Conservation (phyloP, 2,329 filamentous ascomycete genomes). For the Cylindrodendrum hubeiense region DNA sequence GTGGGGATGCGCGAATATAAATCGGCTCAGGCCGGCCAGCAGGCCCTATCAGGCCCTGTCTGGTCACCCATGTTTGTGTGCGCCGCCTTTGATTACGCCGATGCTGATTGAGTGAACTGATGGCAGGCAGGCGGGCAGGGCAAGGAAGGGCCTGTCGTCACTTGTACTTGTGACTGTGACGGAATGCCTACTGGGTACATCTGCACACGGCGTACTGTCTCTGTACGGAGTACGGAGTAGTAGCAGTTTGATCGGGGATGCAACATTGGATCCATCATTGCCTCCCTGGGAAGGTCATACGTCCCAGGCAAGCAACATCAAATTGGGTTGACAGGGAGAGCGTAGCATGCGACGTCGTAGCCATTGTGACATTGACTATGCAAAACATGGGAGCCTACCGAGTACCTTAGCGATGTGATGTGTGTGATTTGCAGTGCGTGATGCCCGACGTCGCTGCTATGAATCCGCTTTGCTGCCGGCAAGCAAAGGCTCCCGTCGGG, state of each 20-base stretch:
- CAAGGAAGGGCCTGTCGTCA: conserved; percentile 9
- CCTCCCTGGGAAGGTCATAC: conserved; percentile 9
- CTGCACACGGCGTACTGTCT: too few relatives aligned
- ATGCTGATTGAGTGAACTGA: conserved; percentile 31
- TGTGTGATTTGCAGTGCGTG: conserved; percentile 20
- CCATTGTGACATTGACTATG: conserved; percentile 8
- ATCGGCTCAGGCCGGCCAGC: conserved; percentile 41
- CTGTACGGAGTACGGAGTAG: neutral
- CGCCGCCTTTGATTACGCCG: conserved; percentile 28
- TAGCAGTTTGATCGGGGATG: neutral
- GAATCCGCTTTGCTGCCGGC: conserved; percentile 27
- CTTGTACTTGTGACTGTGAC: neutral
- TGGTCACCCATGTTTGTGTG: conserved; percentile 24
- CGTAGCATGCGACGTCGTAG: conserved; percentile 12
- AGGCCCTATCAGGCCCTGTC: conserved; percentile 27
- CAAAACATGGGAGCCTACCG: conserved; percentile 20
- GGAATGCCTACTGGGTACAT: neutral
- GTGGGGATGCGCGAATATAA: conserved; percentile 54
- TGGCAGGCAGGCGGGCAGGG: conserved; percentile 21
- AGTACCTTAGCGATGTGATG: conserved; percentile 7
- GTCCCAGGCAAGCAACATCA: neutral
- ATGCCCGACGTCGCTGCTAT: conserved; percentile 25
- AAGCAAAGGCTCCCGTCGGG: conserved; percentile 23
- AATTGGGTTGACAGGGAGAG: conserved; percentile 6
- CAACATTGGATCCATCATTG: conserved; percentile 7